phyloP scores from a whole-genome alignment of 2,329 filamentous ascomycete species.

The Sclerotinia glacialis region DNA sequence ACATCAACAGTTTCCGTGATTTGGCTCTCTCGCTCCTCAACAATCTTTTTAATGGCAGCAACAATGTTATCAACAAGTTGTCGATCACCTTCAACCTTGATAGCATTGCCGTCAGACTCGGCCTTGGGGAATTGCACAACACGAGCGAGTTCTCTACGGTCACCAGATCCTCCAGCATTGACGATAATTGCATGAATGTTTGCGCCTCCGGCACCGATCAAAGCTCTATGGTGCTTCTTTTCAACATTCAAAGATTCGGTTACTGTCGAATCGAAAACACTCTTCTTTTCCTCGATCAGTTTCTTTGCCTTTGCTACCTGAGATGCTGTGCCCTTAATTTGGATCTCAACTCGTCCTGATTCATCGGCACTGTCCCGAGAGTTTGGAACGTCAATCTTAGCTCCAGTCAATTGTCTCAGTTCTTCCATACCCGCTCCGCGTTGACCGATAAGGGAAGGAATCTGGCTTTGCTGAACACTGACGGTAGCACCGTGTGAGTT shows the following conservation, averaged over 20 bases:
- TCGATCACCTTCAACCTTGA: conserved; percentile 83
- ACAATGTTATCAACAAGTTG: conserved; percentile 87
- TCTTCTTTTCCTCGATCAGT: conserved; percentile 79
- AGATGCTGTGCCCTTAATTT: conserved; percentile 86
- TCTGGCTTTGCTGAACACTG: conserved; percentile 83
- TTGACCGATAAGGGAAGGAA: conserved; percentile 90
- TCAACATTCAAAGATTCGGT: conserved; percentile 84
- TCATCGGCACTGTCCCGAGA: conserved; percentile 66
- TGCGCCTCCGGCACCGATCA: conserved; percentile 84
- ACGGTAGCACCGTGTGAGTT: conserved; percentile 78
- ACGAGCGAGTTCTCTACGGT: conserved; percentile 77
- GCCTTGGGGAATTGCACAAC: conserved; percentile 94
- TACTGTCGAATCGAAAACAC: conserved; percentile 86
- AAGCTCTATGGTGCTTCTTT: conserved; percentile 83
- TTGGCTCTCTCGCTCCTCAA: conserved; percentile 80
- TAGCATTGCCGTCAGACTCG: conserved; percentile 75
- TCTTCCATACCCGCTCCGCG: conserved; percentile 89
- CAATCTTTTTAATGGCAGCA: conserved; percentile 75
- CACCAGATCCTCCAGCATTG: conserved; percentile 84
- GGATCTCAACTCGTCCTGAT: conserved; percentile 74
- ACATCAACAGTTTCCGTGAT: conserved; percentile 76
- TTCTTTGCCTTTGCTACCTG: conserved; percentile 92
- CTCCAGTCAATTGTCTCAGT: conserved; percentile 77
- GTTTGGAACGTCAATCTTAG: conserved; percentile 87
- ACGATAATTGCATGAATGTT: conserved; percentile 84